These are phyloP conservation scores for Metschnikowia rubicola DNA, from an alignment of 805 yeast species.

Conservation along the genomic window DNA sequence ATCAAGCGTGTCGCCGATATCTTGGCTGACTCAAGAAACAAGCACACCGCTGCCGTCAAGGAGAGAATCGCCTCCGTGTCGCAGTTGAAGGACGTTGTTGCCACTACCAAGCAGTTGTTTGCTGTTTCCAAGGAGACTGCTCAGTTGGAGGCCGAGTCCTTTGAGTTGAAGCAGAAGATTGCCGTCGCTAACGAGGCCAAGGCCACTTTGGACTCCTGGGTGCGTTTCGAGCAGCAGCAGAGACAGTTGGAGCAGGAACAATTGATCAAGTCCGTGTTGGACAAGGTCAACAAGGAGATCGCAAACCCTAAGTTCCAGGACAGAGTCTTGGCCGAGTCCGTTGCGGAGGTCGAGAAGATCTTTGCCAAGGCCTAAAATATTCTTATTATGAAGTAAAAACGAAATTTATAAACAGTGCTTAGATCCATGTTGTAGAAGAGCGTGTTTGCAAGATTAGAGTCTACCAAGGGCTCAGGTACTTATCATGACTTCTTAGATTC, in stretches of 20 bases:
- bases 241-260: slow-evolving; percentile 95
- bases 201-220: slow-evolving; percentile 97
- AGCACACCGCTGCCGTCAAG: slow-evolving; percentile 90
- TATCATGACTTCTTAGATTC: too few species aligned
- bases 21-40: slow-evolving; percentile 82
- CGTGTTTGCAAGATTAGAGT: too few species aligned
- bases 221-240: slow-evolving; percentile 93
- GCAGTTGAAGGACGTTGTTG: slow-evolving; percentile 86
- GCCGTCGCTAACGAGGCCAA: slow-evolving; percentile 88
- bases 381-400: too few species aligned
- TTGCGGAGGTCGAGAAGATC: slow-evolving; percentile 85
- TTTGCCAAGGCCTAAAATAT: slow-evolving; percentile 47
- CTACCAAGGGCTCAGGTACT: too few species aligned
- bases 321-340: slow-evolving; percentile 83
- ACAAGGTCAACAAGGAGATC: slow-evolving; percentile 84
- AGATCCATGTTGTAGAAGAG: too few species aligned
- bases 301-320: slow-evolving; percentile 91
- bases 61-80: slow-evolving; percentile 85
- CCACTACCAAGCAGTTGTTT: slow-evolving; percentile 86
- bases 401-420: too few species aligned
- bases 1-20: slow-evolving; percentile 75
- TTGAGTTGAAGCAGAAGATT: slow-evolving; percentile 88
- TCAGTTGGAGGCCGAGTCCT: slow-evolving; percentile 88
- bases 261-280: slow-evolving; percentile 78
- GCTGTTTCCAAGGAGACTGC: slow-evolving; percentile 96